A percentile compares a stretch with the other conserved stretches of the same genome.
Conservation (phyloP, 2,329 filamentous ascomycete species). For the Colletotrichum tamarilloi region DNA sequence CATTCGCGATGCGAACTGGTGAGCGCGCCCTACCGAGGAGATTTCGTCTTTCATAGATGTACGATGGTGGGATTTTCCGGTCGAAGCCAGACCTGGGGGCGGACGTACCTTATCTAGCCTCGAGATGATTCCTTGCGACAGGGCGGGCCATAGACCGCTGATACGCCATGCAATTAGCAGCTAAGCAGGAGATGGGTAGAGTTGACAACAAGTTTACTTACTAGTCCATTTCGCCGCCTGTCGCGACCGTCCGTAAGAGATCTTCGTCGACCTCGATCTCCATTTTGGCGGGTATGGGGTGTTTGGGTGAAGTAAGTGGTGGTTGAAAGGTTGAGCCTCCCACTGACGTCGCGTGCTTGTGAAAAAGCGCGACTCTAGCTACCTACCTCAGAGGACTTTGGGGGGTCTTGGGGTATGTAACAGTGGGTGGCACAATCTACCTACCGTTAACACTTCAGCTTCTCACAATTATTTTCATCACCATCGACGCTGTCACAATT, state of each 20-base stretch:
- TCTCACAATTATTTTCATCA: too few species aligned
- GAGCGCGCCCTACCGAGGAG: slow-evolving; percentile 19
- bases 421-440: too few species aligned
- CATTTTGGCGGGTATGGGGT: slow-evolving; percentile 51
- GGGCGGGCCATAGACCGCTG: slow-evolving; percentile 76
- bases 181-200: slow-evolving; percentile 27
- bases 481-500: too few species aligned
- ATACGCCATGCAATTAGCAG: slow-evolving; percentile 42
- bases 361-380: slow-evolving; percentile 20
- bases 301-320: neutral
- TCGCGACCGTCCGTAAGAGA: slow-evolving; percentile 59
- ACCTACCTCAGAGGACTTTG: too few species aligned
- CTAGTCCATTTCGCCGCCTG: slow-evolving; percentile 66
- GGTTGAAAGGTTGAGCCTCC: slow-evolving; percentile 1
- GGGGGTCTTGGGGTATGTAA: neutral
- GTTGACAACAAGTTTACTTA: slow-evolving; percentile 48
- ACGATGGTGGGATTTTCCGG: slow-evolving; percentile 46
- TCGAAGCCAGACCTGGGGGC: neutral
- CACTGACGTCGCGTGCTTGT: slow-evolving; percentile 32
- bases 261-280: slow-evolving; percentile 66
- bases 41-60: slow-evolving; percentile 45
- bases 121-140: slow-evolving; percentile 73
- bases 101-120: slow-evolving; percentile 72
- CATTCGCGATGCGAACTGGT: slow-evolving; percentile 27
- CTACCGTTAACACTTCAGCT: too few species aligned